Conservation (phyloP, 345 rosid species). For the Hypericum androsaemum region DNA sequence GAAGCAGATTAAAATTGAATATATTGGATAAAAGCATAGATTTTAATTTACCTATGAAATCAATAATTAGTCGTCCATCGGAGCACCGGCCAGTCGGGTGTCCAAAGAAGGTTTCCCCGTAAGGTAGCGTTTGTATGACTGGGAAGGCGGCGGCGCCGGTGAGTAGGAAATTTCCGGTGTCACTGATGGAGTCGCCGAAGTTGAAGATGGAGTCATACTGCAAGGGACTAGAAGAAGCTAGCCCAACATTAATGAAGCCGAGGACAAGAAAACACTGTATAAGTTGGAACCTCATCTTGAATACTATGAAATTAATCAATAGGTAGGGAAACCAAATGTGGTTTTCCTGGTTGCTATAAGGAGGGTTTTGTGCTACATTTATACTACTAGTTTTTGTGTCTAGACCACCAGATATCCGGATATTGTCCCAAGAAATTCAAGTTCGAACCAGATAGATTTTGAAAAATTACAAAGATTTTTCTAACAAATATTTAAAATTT, state of each 20-base stretch:
- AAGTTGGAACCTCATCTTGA: too few relatives aligned
- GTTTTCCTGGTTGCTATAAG: too few relatives aligned
- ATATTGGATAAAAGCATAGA: too few relatives aligned
- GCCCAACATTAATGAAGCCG: not conserved
- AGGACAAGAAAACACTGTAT: not conserved
- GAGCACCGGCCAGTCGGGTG: constrained; percentile 59
- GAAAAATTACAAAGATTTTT: too few relatives aligned
- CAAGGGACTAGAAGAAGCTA: constrained; percentile 17
- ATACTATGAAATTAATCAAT: not conserved
- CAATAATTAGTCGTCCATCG: constrained; percentile 63
- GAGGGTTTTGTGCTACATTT: too few relatives aligned
- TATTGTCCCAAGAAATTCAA: too few relatives aligned
- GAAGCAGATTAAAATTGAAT: too few relatives aligned
- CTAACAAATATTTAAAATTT: too few relatives aligned
- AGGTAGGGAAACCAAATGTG: not conserved
- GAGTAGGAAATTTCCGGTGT: constrained; percentile 54
- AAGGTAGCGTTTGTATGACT: constrained; percentile 41
- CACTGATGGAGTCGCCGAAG: constrained; percentile 77
- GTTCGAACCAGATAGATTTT: too few relatives aligned
- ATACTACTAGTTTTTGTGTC: too few relatives aligned
- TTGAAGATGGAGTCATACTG: constrained; percentile 56
- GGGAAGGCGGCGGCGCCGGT: constrained; percentile 44
- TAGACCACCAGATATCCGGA: too few relatives aligned
- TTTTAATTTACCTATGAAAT: constrained; percentile 41
- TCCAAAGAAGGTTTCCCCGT: constrained; percentile 52